A percentile compares a stretch with the other conserved stretches of the same genome.
These are phyloP conservation scores for Moricandia moricandioides DNA, from an alignment of 345 rosid genomes.

Conservation along the genomic window DNA sequence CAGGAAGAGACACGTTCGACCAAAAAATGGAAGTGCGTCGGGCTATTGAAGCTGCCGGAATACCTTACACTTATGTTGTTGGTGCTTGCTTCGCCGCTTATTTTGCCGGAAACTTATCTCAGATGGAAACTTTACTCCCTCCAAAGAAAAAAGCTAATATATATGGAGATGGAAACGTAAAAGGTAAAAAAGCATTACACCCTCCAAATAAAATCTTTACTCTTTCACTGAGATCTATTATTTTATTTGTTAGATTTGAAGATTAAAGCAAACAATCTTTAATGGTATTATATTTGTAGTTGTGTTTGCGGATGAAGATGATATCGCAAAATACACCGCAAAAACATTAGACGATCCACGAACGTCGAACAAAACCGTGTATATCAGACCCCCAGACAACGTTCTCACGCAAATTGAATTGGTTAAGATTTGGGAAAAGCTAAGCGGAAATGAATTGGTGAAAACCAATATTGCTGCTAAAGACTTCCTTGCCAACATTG, in stretches of 20 bases:
- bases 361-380: constrained; percentile 61
- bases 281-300: constrained; percentile 28
- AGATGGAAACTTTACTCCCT: constrained; percentile 59
- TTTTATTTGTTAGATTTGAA: background rate
- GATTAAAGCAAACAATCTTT: background rate
- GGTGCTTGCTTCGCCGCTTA: constrained; percentile 83
- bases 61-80: constrained; percentile 68
- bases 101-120: constrained; percentile 68
- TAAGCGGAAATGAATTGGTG: constrained; percentile 44
- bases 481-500: constrained; percentile 64
- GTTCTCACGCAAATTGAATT: constrained; percentile 57
- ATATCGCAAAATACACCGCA: constrained; percentile 58
- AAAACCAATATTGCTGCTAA: constrained; percentile 44
- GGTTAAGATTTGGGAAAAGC: constrained; percentile 69
- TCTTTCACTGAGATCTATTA: background rate
- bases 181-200: constrained; percentile 45
- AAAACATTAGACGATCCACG: constrained; percentile 68
- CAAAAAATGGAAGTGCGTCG: constrained; percentile 73
- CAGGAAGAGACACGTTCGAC: constrained; percentile 76
- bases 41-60: constrained; percentile 71
- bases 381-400: constrained; percentile 54
- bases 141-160: constrained; percentile 49
- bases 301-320: constrained; percentile 67
- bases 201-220: background rate
- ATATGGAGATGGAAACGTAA: constrained; percentile 71